Evolutionary conservation across 2,329 filamentous ascomycete genomes (phyloP).

Genomic region (Ascochyta pisi): DNA sequence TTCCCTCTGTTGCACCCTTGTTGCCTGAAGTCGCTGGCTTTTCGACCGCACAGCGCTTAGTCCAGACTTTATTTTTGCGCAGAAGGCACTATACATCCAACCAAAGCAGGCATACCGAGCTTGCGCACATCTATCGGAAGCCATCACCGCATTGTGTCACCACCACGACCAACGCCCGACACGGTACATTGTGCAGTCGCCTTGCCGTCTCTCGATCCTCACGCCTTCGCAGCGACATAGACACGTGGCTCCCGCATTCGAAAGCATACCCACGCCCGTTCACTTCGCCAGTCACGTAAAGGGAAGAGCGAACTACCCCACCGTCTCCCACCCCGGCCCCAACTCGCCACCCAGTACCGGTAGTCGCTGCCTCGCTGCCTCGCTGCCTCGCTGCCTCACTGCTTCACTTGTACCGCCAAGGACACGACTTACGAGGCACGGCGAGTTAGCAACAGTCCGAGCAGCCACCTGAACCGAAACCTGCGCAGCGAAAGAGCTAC

Average conservation of each 20-base stretch:
- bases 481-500: conserved; percentile 2
- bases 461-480: not conserved
- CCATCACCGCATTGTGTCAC: conserved; percentile 22
- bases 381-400: not conserved
- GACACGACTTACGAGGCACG: not conserved
- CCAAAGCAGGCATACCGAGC: conserved; percentile 16
- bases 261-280: not conserved
- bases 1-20: conserved; percentile 8
- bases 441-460: conserved; percentile 1
- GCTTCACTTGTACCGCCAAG: not conserved
- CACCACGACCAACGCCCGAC: conserved; percentile 10
- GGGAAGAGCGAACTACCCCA: conserved; percentile 14
- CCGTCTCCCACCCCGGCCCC: conserved; percentile 24
- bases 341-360: conserved; percentile 19
- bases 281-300: not conserved
- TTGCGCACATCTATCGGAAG: conserved; percentile 20
- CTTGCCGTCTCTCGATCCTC: not conserved
- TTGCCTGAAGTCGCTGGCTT: not conserved
- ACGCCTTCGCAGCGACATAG: not conserved
- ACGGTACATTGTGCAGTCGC: conserved; percentile 10
- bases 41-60: not conserved
- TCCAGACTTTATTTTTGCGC: not conserved
- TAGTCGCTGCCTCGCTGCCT: too few species aligned
- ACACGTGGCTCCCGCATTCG: not conserved
- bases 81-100: conserved; percentile 3